Evolutionary conservation across 2,329 filamentous ascomycete species (phyloP).

Genomic region (Paraphoma sp.): DNA sequence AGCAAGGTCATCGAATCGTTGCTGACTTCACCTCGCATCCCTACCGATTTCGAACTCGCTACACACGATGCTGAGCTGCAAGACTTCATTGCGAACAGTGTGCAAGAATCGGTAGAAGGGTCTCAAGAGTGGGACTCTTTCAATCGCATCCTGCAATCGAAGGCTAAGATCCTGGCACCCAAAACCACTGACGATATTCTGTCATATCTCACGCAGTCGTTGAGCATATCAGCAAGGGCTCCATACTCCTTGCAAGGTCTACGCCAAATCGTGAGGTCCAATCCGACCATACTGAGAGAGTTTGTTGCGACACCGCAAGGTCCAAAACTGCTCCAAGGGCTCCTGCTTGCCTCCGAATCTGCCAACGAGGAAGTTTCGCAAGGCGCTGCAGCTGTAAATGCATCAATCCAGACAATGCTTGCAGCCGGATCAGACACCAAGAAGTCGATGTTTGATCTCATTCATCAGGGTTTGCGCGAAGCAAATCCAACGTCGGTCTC

Average conservation of each 20-base stretch:
- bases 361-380: slow-evolving; percentile 58
- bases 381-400: slow-evolving; percentile 48
- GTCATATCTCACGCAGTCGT: slow-evolving; percentile 45
- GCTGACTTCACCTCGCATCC: slow-evolving; percentile 45
- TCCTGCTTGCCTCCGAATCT: slow-evolving; percentile 63
- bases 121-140: slow-evolving; percentile 45
- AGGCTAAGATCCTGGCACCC: slow-evolving; percentile 39
- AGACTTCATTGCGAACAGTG: slow-evolving; percentile 38
- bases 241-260: slow-evolving; percentile 53
- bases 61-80: slow-evolving; percentile 45
- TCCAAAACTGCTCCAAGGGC: slow-evolving; percentile 57
- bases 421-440: slow-evolving; percentile 49
- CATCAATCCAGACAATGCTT: slow-evolving; percentile 43
- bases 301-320: slow-evolving; percentile 56
- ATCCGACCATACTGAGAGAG: slow-evolving; percentile 49
- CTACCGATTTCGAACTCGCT: slow-evolving; percentile 44
- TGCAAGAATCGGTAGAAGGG: slow-evolving; percentile 40
- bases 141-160: slow-evolving; percentile 42
- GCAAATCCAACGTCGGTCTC: slow-evolving; percentile 53
- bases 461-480: slow-evolving; percentile 58
- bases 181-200: slow-evolving; percentile 49
- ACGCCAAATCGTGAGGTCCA: slow-evolving; percentile 51
- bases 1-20: slow-evolving; percentile 39
- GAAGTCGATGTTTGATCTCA: slow-evolving; percentile 58
- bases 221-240: slow-evolving; percentile 46